These are phyloP conservation scores for Aspergillus sp. DNA, from an alignment of 2,329 filamentous ascomycete genomes.

Conservation along the genomic window DNA sequence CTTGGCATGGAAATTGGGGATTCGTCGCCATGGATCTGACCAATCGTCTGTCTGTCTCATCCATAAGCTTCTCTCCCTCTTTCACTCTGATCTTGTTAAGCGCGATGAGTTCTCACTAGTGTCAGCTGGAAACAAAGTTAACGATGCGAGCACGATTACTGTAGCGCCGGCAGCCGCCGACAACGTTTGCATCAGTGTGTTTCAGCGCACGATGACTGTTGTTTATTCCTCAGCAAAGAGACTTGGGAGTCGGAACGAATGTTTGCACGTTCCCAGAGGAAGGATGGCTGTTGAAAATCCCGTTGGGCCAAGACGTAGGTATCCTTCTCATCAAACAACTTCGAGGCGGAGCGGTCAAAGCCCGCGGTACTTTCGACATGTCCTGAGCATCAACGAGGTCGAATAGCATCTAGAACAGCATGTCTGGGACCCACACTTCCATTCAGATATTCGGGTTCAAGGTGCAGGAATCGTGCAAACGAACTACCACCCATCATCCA, in stretches of 20 bases:
- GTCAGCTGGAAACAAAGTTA: background rate
- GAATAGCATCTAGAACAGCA: constrained; percentile 4
- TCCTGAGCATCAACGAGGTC: background rate
- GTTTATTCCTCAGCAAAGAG: constrained; percentile 7
- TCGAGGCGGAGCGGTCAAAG: constrained; percentile 21
- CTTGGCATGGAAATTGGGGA: constrained; percentile 20
- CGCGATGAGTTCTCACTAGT: constrained; percentile 4
- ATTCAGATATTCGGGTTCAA: constrained; percentile 8
- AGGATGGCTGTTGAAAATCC: constrained; percentile 13
- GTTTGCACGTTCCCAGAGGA: constrained; percentile 28
- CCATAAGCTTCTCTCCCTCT: constrained; percentile 5
- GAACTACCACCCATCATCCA: constrained; percentile 3
- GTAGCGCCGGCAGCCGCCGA: constrained; percentile 25
- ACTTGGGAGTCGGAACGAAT: constrained; percentile 18
- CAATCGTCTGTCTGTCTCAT: constrained; percentile 17
- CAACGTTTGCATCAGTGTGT: constrained; percentile 31
- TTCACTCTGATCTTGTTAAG: constrained; percentile 6
- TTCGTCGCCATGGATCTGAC: constrained; percentile 21
- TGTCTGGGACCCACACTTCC: background rate
- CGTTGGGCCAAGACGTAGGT: constrained; percentile 27
- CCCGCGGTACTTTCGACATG: constrained; percentile 21
- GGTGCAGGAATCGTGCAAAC: constrained; percentile 17
- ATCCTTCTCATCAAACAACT: constrained; percentile 26
- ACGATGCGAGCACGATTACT: background rate
- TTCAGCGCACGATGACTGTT: constrained; percentile 20